Conservation (phyloP, 768 basidiomycete genomes). For the Suillus spraguei region DNA sequence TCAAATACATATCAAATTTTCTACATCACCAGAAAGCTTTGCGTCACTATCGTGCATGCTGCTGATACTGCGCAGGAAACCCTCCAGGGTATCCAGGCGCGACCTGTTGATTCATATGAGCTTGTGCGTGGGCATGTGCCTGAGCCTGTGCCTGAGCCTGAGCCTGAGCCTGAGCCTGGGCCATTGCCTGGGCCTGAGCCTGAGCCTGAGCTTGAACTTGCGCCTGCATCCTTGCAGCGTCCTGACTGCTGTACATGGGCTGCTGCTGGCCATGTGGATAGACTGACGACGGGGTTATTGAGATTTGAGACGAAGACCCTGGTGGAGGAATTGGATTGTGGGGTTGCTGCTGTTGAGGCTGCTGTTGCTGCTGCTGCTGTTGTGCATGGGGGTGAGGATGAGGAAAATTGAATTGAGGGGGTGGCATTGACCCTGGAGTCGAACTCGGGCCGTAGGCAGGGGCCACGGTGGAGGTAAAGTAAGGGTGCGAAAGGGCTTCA, state of each 20-base stretch:
- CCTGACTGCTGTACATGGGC: conserved; percentile 34
- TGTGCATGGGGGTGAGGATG: conserved; percentile 55
- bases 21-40: neutral
- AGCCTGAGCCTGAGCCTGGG: conserved; percentile 40
- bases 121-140: conserved; percentile 18
- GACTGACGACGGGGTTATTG: neutral
- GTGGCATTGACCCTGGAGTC: conserved; percentile 60
- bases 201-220: conserved; percentile 44
- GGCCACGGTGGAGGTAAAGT: conserved; percentile 66
- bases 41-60: conserved; percentile 26
- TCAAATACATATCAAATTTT: neutral
- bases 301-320: conserved; percentile 15
- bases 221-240: conserved; percentile 40
- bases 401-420: conserved; percentile 69
- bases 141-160: conserved; percentile 41
- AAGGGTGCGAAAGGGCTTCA: conserved; percentile 90
- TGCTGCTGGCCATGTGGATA: conserved; percentile 37
- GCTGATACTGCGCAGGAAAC: conserved; percentile 36
- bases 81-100: conserved; percentile 29
- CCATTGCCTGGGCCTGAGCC: conserved; percentile 47
- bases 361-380: conserved; percentile 52
- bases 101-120: conserved; percentile 32
- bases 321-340: conserved; percentile 41
- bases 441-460: conserved; percentile 35
- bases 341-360: conserved; percentile 39